phyloP scores from a whole-genome alignment of 768 basidiomycete genomes.

The Boletus patriciae region DNA sequence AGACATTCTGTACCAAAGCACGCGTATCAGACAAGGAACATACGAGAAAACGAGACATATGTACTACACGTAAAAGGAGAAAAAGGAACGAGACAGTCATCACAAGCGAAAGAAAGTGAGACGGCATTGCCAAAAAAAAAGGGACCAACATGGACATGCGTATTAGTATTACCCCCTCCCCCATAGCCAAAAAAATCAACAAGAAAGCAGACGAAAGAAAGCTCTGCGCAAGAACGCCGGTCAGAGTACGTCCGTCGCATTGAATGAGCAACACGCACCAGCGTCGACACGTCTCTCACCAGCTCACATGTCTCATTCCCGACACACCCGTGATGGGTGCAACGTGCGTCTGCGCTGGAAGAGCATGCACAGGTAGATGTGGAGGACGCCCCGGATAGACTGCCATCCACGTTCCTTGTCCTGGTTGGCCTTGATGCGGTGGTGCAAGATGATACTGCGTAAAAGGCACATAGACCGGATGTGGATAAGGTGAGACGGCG shows the following conservation, averaged over 20 bases:
- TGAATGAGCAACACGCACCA: constrained; percentile 1
- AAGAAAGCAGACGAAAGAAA: constrained; percentile 12
- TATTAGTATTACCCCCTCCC: constrained; percentile 22
- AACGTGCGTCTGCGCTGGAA: constrained; percentile 12
- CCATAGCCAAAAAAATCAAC: constrained; percentile 17
- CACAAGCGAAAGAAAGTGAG: background rate
- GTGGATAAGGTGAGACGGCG: constrained; percentile 19
- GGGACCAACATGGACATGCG: constrained; percentile 1
- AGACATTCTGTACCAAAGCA: background rate
- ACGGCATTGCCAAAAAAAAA: constrained; percentile 5
- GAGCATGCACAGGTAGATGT: constrained; percentile 16
- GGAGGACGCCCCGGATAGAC: constrained; percentile 22
- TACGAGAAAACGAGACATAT: background rate
- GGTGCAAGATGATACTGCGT: constrained; percentile 20
- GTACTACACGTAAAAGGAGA: background rate
- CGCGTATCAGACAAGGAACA: background rate
- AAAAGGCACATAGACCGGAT: constrained; percentile 24
- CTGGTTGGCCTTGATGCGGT: constrained; percentile 10
- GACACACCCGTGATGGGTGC: constrained; percentile 21
- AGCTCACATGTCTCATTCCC: constrained; percentile 28
- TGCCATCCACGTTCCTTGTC: constrained; percentile 25
- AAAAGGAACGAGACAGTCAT: background rate
- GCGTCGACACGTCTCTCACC: constrained; percentile 16
- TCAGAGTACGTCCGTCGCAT: background rate
- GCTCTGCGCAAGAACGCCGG: background rate